Evolutionary conservation across 1,284 basidiomycete genomes (phyloP).

Genomic region (Cerioporus squamosus): DNA sequence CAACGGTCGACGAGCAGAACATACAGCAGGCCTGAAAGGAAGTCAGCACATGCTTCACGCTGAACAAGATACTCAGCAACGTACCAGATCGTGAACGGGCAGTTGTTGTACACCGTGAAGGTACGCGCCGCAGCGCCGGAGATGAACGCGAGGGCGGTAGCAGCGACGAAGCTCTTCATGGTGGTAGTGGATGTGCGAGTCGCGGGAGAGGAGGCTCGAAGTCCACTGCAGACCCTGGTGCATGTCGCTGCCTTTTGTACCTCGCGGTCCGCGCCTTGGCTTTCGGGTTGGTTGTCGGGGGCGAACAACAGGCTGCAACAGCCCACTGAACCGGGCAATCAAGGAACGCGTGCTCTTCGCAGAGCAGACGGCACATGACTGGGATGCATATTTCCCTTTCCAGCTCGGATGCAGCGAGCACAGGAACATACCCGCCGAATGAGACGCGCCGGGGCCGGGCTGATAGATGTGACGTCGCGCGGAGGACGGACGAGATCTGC

Average conservation of each 20-base stretch:
- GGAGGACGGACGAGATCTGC: background rate
- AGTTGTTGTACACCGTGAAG: slow-evolving; percentile 27
- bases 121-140: slow-evolving; percentile 11
- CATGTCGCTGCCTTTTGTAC: slow-evolving; percentile 1
- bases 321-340: too few species aligned
- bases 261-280: background rate
- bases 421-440: background rate
- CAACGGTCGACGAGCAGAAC: background rate
- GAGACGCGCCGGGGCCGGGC: background rate
- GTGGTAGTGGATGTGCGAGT: background rate
- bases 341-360: background rate
- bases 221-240: background rate
- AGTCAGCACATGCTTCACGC: background rate
- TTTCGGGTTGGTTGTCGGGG: too few species aligned
- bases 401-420: background rate
- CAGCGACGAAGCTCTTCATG: slow-evolving; percentile 9
- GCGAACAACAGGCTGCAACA: too few species aligned
- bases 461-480: slow-evolving; percentile 2
- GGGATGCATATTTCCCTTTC: background rate
- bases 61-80: background rate
- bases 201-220: background rate
- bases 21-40: slow-evolving; percentile 7
- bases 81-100: slow-evolving; percentile 24
- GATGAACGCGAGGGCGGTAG: slow-evolving; percentile 5
- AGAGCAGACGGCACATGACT: background rate